Conservation (phyloP, 2,329 filamentous ascomycete genomes). For the Neonectria magnoliae region DNA sequence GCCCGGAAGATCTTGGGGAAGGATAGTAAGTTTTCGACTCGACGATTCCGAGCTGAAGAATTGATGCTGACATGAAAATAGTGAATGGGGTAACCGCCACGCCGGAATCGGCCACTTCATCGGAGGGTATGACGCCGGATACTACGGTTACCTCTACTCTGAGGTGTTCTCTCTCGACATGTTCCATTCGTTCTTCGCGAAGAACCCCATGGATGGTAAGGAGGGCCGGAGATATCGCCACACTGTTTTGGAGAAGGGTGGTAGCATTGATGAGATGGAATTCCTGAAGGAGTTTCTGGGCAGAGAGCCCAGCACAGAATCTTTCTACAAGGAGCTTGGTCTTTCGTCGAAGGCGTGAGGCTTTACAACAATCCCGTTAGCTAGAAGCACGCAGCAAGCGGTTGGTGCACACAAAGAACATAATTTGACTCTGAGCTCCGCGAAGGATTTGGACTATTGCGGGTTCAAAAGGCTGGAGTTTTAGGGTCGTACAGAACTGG, state of each 20-base stretch:
- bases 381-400: conserved; percentile 18
- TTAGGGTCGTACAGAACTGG: conserved; percentile 2
- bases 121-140: conserved; percentile 85
- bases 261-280: conserved; percentile 82
- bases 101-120: conserved; percentile 86
- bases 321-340: conserved; percentile 83
- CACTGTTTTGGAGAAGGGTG: conserved; percentile 80
- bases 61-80: conserved; percentile 46
- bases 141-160: conserved; percentile 80
- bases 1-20: conserved; percentile 73
- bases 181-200: conserved; percentile 84
- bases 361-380: not conserved
- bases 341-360: conserved; percentile 37
- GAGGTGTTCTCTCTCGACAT: conserved; percentile 87
- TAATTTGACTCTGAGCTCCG: not conserved
- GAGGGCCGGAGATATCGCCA: conserved; percentile 81
- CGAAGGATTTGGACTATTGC: conserved; percentile 1
- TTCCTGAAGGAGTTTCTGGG: conserved; percentile 83
- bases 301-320: conserved; percentile 77
- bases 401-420: not conserved
- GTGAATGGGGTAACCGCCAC: conserved; percentile 79
- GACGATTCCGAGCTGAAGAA: not conserved
- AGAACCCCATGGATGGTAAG: conserved; percentile 78
- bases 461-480: not conserved
- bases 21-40: conserved; percentile 56